Base-by-base conservation (phyloP, 768 basidiomycete genomes). In the Boletus huronensis region DNA sequence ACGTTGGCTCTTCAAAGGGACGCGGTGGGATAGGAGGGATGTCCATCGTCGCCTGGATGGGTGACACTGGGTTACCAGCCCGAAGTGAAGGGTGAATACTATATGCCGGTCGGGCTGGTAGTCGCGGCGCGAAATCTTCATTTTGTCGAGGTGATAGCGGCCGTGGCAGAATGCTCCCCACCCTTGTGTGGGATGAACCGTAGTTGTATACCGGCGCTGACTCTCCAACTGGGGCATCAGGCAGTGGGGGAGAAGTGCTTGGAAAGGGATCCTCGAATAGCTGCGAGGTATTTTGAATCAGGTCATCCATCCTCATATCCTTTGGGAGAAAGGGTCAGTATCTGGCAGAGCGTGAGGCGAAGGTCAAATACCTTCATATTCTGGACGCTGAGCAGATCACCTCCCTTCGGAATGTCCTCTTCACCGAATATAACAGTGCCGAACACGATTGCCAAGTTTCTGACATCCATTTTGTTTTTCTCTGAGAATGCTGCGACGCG, bases 401-500 rank as follows among this genome's bases (percentile, higher is more conserved):
- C 83, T 35, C 77, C 82, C 67, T 88, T 89, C 4, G 89, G 85
- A 53, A 93, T 78, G 57, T 95, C 91, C 57, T 97, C 93, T 69
- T 95, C 92, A 6, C 93, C 93, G 60, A 97, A 94, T 44, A 97
- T 82, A 23, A 93, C 91, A 9, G 84, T 78, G 19, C 88, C 88
- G 72, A 96, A 95, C 4, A 94, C 86, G 44, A 97, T 94, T 3
- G 93, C 90, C 23, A 97, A 75, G 65, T 96, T 97, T 76, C 87
- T 93, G 3, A 86, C 77, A 63, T 93, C 94, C 94, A 97, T 97
- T 72, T 95, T 96, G 67, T 95, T 97, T 66, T 81, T 84, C 26
- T 86, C 83, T 21, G 78, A 77, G 34, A 77, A 76, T 5, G 83
- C 74, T 3, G 83, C 80, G 14, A 97, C 84, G 14, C 86, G 80